Evolutionary conservation across 2,329 filamentous ascomycete genomes (phyloP), one percentile per base, ranked within the genome.

Genomic region (Penicillium sclerotigenum): DNA sequence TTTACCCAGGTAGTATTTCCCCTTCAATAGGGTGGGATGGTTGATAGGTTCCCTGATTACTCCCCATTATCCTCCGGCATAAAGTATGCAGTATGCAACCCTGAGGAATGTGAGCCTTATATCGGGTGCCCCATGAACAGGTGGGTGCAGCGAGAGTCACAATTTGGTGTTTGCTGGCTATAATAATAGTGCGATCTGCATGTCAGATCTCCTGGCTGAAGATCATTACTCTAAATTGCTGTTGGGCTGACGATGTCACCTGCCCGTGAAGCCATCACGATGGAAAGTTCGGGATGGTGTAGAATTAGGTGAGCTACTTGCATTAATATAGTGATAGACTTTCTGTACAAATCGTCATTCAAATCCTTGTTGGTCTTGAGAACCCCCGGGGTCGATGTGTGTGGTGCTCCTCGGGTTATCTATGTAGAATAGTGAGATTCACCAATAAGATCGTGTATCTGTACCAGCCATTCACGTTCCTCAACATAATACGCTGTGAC

Each of bases 1-100:
- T 38, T 33, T 4, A 33, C 29, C 34, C 43, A 22, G 26, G 47
- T 55, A 31, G 52, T 9, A 45, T n/a, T 46, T n/a, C 7, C 16
- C 7, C 18, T 36, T 26, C 18, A 10, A 28, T 24, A 46, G 26
- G 26, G 40, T 46, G 20, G 16, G 20, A 40, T 52, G 16, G 29
- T 40, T 28, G 5, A 18, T 10, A 36, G 6, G 13, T 28, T 26
- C 5, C 38, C 20, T 52, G 40, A 38, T 38, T 38, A 45, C n/a
- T 24, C 3, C 28, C 18, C 31, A 43, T 55, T 55, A 40, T 24
- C 53, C 47, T 34, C 47, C 47, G 53, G 47, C 10, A 20, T 31
- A 36, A 33, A 36, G 47, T 52, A 46, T 55, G 47, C 40, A 22
- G 22, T 55, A 40, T 46, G 40, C 47, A 52, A 28, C 40, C 33